Base-by-base conservation (phyloP, 257 asterid species). In the Agastache rugosa region DNA sequence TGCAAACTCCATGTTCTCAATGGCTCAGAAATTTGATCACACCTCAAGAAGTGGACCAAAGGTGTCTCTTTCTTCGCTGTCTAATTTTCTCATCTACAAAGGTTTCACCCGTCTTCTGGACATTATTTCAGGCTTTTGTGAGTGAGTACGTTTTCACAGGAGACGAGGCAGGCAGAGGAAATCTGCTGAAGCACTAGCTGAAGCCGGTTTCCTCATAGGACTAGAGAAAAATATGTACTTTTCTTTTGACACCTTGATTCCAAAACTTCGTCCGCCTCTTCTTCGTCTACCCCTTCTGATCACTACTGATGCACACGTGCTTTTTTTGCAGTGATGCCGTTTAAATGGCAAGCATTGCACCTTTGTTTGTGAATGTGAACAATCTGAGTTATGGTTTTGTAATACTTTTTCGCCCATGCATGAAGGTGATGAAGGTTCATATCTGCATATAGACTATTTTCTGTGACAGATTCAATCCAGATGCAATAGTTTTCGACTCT, bases 301-400 rank as follows among this genome's bases (percentile, higher is more conserved):
- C n/a, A n/a, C n/a, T n/a, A 14, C 14, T 37, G 69, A 63, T 63
- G 27, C 25, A n/a, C 27, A 62, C 4, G 42, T 19, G 22, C 60
- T 74, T 76, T 20, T 61, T n/a, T 51, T 89, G 86, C 89, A 94
- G 99, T 20, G 96, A 90, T 61, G 83, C 66, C 22, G 91, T 92
- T 61, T 89, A 89, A 75, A 90, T 94, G 96, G 98, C 98, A 22
- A 94, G 99, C 77, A 90, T 83, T 59, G 99, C 98, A 8, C 99
- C 98, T 68, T 78, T 94, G 47, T 94, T 92, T 39, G 96, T 87
- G 83, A 92, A 92, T 79, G 86, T 50, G 71, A 84, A 92, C 22
- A 92, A 92, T 75, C 63, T 84, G 79, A 86, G 86, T 97, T 93
- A 78, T 41, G 70, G 22, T 73, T 45, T 3, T 48, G 64, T 31